phyloP scores from a whole-genome alignment of 2,329 filamentous ascomycete species.

The Cadophora luteo-olivacea region DNA sequence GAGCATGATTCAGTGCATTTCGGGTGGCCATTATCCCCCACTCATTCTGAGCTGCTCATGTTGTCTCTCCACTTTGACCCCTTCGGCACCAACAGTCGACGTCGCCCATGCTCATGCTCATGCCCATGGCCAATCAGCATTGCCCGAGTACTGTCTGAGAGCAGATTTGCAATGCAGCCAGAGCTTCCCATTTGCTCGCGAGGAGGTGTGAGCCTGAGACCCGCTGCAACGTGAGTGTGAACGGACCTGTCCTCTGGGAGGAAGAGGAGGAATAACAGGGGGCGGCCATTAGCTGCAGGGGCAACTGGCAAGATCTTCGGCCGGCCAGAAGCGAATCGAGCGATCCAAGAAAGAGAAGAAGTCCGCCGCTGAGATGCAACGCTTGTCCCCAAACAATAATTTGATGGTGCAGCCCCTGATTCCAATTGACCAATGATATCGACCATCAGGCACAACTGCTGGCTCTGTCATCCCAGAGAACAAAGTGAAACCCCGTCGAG shows the following conservation, averaged over 20 bases:
- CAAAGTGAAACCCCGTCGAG: conserved; percentile 1
- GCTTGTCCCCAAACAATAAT: not conserved
- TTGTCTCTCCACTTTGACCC: conserved; percentile 7
- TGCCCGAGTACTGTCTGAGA: not conserved
- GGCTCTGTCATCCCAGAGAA: not conserved
- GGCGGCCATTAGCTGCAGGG: not conserved
- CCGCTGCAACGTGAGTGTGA: conserved; percentile 2
- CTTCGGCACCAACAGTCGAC: conserved; percentile 9
- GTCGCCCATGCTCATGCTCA: not conserved
- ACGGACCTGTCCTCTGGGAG: conserved; percentile 3
- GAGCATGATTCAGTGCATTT: not conserved
- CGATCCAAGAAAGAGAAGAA: not conserved
- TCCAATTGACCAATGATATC: conserved; percentile 5
- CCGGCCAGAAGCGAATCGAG: not conserved
- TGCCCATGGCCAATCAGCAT: not conserved
- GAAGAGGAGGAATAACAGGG: not conserved
- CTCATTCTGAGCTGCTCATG: not conserved
- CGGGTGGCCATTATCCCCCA: not conserved
- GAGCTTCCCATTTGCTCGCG: conserved; percentile 10
- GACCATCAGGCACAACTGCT: not conserved
- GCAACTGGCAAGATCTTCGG: conserved; percentile 1
- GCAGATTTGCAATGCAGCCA: conserved; percentile 8
- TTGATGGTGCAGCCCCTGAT: conserved; percentile 13
- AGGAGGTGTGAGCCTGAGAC: not conserved
- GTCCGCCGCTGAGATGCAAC: conserved; percentile 1